These are phyloP conservation scores for Nemania sp. DNA, from an alignment of 2,329 filamentous ascomycete species.

Conservation along the genomic window DNA sequence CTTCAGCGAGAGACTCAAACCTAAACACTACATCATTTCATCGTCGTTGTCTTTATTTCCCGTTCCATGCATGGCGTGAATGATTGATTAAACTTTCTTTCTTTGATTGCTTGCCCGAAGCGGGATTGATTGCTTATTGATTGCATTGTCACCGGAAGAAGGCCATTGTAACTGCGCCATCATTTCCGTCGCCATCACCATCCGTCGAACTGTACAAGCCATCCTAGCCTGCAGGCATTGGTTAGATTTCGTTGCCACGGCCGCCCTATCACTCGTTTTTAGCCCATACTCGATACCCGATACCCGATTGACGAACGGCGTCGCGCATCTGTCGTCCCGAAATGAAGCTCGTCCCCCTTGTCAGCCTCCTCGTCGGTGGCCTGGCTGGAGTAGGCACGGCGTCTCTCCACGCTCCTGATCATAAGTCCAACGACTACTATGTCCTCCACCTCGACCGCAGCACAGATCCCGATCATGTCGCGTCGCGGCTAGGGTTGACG, in stretches of 20 bases:
- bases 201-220: background rate
- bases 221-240: background rate
- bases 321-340: slow-evolving; percentile 19
- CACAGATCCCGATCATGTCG: slow-evolving; percentile 69
- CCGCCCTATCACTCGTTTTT: background rate
- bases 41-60: slow-evolving; percentile 8
- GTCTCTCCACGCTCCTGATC: slow-evolving; percentile 64
- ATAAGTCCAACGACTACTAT: slow-evolving; percentile 87
- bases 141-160: slow-evolving; percentile 1
- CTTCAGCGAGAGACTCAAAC: slow-evolving; percentile 3
- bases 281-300: background rate
- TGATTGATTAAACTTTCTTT: slow-evolving; percentile 15
- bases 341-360: slow-evolving; percentile 57
- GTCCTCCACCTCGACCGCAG: slow-evolving; percentile 78
- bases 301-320: background rate
- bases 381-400: slow-evolving; percentile 54
- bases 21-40: slow-evolving; percentile 2
- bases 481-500: slow-evolving; percentile 70
- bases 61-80: slow-evolving; percentile 17
- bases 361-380: slow-evolving; percentile 54
- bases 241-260: background rate
- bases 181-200: background rate
- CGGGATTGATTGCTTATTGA: background rate
- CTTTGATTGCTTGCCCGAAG: slow-evolving; percentile 5
- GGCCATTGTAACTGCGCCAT: background rate